Conservation (phyloP, 805 yeast species). For the Monosporozyma aerobia region DNA sequence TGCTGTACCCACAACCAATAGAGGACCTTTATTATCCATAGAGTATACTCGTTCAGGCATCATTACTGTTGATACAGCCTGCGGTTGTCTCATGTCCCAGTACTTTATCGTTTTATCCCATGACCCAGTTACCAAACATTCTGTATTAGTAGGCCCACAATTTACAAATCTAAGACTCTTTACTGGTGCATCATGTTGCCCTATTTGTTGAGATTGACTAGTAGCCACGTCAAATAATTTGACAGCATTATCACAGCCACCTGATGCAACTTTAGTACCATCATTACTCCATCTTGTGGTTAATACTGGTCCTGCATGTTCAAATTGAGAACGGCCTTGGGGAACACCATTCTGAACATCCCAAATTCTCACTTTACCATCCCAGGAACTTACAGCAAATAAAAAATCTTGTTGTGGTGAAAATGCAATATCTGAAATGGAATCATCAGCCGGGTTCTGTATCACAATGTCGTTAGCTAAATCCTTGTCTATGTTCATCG, state of each 20-base stretch:
- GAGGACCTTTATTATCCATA: slow-evolving; percentile 73
- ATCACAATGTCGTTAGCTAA: slow-evolving; percentile 62
- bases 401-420: slow-evolving; percentile 78
- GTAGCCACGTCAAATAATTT: slow-evolving; percentile 71
- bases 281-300: slow-evolving; percentile 76
- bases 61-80: slow-evolving; percentile 70
- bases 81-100: slow-evolving; percentile 87
- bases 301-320: slow-evolving; percentile 83
- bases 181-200: slow-evolving; percentile 78
- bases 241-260: slow-evolving; percentile 87
- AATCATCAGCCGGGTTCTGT: slow-evolving; percentile 83
- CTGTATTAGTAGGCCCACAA: slow-evolving; percentile 73
- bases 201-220: slow-evolving; percentile 78
- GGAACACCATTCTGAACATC: slow-evolving; percentile 74
- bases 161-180: slow-evolving; percentile 65
- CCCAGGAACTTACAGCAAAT: slow-evolving; percentile 82
- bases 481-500: slow-evolving; percentile 27
- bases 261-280: slow-evolving; percentile 79
- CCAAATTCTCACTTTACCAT: slow-evolving; percentile 85
- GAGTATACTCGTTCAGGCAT: slow-evolving; percentile 87
- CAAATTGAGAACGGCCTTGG: slow-evolving; percentile 82
- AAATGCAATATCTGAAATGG: slow-evolving; percentile 73
- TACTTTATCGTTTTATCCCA: slow-evolving; percentile 94
- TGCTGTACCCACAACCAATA: slow-evolving; percentile 90
- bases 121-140: slow-evolving; percentile 79